Evolutionary conservation across 2,329 filamentous ascomycete species (phyloP), one percentile per base, ranked within the genome.

Genomic region (Aspergillus transmontanensis): DNA sequence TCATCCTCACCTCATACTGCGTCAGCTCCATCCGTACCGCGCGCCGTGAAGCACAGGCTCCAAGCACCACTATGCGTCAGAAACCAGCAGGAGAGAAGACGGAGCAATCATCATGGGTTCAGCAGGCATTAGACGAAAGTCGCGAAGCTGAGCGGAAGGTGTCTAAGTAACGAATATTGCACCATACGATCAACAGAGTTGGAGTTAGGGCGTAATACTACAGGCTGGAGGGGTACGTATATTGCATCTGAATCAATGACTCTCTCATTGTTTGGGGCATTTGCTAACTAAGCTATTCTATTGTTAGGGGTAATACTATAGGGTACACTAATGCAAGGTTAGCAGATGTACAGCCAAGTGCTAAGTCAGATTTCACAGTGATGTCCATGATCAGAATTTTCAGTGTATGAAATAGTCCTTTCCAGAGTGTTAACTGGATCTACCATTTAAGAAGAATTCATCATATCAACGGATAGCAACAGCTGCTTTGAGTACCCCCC

Each of bases 21-120:
- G 80, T 89, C 57, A 89, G 85, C 10, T 88, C 86, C 28, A 91
- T 91, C 65, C 82, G 84, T 64, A 85, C 87, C 28, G 89, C 89
- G 3, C 89, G 90, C 69, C 81, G 85, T 54, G 90, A 90, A 66
- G 88, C 88, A 0, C 83, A 87, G 65, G 84, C 87, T 59, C n/a
- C 50, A 50, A 34, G 30, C 53, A 48, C 50, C 23, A 10, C 55
- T 83, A 41, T 36, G 23, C 64, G 54, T 32, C 86, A 84, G 80
- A 77, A 85, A 81, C 66, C 82, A 21, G 46, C 64, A 46, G 72
- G 71, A 86, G 81, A 82, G 74, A 65, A 67, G 26, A 58, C 55
- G 30, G 72, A 67, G 28, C 68, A 72, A 50, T 58, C 65, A 12
- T 71, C 72, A 0, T 77, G 75, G 76, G 67, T 77, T 16, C 72